Base-by-base conservation (phyloP, 2,329 filamentous ascomycete species). In the Xylaria sp. region DNA sequence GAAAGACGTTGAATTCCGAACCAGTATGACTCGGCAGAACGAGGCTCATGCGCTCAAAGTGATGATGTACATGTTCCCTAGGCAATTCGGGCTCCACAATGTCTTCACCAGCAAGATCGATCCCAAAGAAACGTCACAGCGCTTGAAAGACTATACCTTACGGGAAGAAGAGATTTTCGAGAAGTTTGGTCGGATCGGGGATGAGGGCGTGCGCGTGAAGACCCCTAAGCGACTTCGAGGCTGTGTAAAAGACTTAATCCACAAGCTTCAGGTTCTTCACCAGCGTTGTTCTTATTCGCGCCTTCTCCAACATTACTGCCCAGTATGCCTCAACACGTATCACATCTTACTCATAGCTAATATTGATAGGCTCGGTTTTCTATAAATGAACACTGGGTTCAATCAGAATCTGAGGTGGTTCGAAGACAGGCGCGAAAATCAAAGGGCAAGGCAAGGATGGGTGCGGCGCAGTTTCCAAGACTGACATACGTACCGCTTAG, bases 11-110 rank as follows among this genome's bases (percentile, higher is more conserved):
- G 60, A 62, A 4, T 37, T 31, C 10, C 58, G 37, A 44, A 54
- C 44, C 10, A 53, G n/a, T 4, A 35, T 65, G 11, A 43, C 51
- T 15, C 51, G 48, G 35, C 69, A 78, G 37, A 78, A 85, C 68
- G 70, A 79, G 1, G 71, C 76, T 11, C 84, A 89, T 64, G 90
- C 87, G 0, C 72, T 87, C 10, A 91, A 90, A 68, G 77, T 96
- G 19, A 86, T 97, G 85, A 95, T 94, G 81, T 94, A 98, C 75
- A 88, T 99, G 1, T 99, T 99, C 69, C 95, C 95, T 31, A 84
- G 89, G 10, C 93, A 98, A 71, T 98, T 97, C 71, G 86, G 87
- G 13, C 79, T 99, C 3, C 92, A 96, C 72, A 99, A 98, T 75
- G 92, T 90, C n/a, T 97, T 98, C 73, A 92, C 88, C 0, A 91